Evolutionary conservation across 768 basidiomycete genomes (phyloP).

Genomic region (Hericium erinaceus): DNA sequence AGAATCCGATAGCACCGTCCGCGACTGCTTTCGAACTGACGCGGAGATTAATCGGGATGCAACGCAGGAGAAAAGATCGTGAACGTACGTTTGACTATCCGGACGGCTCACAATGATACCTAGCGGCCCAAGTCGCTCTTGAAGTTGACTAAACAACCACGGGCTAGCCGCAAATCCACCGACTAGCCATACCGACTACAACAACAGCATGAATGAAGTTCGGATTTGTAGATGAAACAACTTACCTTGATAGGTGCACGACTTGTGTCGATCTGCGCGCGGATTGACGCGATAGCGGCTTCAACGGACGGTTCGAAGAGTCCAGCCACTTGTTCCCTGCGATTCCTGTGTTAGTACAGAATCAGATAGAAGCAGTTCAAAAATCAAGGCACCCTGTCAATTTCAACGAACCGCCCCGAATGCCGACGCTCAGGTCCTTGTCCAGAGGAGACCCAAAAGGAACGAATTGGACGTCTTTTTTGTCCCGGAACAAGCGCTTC

Average conservation of each 20-base stretch:
- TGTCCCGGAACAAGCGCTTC: constrained; percentile 67
- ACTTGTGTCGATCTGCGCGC: constrained; percentile 60
- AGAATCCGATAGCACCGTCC: constrained; percentile 77
- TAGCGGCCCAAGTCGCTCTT: constrained; percentile 51
- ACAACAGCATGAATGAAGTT: background rate
- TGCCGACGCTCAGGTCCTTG: constrained; percentile 61
- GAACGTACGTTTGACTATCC: constrained; percentile 65
- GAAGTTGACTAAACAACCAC: constrained; percentile 69
- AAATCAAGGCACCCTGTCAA: constrained; percentile 45
- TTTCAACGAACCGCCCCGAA: constrained; percentile 63
- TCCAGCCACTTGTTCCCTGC: constrained; percentile 46
- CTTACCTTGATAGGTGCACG: constrained; percentile 55
- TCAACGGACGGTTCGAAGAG: constrained; percentile 75
- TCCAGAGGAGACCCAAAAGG: constrained; percentile 73
- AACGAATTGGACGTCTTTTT: constrained; percentile 59
- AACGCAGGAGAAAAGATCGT: background rate
- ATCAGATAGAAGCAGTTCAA: background rate
- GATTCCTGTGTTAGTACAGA: constrained; percentile 1
- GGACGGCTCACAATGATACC: constrained; percentile 61
- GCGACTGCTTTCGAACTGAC: constrained; percentile 78
- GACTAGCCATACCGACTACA: constrained; percentile 72
- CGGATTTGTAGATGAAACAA: background rate
- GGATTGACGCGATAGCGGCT: constrained; percentile 62
- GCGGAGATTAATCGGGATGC: constrained; percentile 1
- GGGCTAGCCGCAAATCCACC: constrained; percentile 80